Evolutionary conservation across 2,329 filamentous ascomycete species (phyloP).

Genomic region (Ciborinia camelliae): DNA sequence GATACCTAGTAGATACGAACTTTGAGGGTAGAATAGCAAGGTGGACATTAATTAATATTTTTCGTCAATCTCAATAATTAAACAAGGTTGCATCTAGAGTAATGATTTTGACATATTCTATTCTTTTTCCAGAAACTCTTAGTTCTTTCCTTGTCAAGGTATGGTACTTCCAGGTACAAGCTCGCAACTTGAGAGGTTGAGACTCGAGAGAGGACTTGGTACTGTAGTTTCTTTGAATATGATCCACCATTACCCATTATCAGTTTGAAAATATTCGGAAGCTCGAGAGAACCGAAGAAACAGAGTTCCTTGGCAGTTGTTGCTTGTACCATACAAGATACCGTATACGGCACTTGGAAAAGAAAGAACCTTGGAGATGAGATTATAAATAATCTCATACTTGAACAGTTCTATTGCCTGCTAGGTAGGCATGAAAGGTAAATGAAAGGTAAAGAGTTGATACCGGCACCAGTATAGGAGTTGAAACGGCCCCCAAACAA

Average conservation of each 20-base stretch:
- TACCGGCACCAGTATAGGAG: neutral
- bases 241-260: neutral
- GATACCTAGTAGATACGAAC: neutral
- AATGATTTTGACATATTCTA: constrained; percentile 12
- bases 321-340: neutral
- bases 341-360: no score
- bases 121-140: constrained; percentile 2
- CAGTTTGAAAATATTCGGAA: neutral
- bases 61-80: constrained; percentile 10
- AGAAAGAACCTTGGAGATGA: neutral
- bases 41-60: neutral
- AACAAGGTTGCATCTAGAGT: constrained; percentile 2
- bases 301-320: neutral
- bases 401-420: neutral
- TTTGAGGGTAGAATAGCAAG: neutral
- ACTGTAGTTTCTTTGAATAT: neutral
- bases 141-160: neutral
- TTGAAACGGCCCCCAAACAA: constrained; percentile 6
- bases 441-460: constrained; percentile 3
- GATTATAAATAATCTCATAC: neutral
- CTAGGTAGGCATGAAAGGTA: no score
- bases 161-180: neutral
- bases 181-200: neutral
- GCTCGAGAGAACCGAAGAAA: neutral
- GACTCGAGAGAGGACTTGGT: no score